phyloP scores from a whole-genome alignment of 1,284 basidiomycete genomes.

The Waitea zeae region DNA sequence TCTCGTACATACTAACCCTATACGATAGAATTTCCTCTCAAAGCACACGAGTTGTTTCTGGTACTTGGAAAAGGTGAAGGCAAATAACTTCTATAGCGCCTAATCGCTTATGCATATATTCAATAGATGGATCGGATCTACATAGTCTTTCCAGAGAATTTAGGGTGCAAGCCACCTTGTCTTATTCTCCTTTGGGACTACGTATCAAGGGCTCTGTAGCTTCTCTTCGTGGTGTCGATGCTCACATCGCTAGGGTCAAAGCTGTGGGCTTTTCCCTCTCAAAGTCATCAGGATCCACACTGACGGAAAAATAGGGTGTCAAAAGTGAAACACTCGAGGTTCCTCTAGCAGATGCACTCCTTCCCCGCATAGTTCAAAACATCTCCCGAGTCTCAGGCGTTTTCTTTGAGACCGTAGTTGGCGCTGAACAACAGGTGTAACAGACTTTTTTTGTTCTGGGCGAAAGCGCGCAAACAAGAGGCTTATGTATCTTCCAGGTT shows the following conservation, averaged over 20 bases:
- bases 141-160: no score
- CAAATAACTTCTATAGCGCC: conserved; percentile 26
- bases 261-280: no score
- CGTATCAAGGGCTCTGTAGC: no score
- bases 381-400: conserved; percentile 53
- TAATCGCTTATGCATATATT: conserved; percentile 24
- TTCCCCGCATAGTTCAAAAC: conserved; percentile 28
- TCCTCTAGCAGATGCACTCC: conserved; percentile 24
- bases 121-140: conserved; percentile 23
- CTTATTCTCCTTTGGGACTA: no score
- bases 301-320: conserved; percentile 14
- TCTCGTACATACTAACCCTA: not conserved
- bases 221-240: not conserved
- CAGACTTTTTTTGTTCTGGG: no score
- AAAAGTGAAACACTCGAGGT: conserved; percentile 27
- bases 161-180: no score
- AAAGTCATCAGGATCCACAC: not conserved
- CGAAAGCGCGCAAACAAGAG: not conserved
- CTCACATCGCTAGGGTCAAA: no score
- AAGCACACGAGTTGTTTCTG: conserved; percentile 44
- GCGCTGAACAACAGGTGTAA: no score
- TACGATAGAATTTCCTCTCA: conserved; percentile 33
- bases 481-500: conserved; percentile 28
- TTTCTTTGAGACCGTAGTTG: conserved; percentile 32
- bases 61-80: conserved; percentile 53